These are phyloP conservation scores for Chlamydomonas schloesseri DNA, from an alignment of 139 green algal genomes.

Conservation along the genomic window DNA sequence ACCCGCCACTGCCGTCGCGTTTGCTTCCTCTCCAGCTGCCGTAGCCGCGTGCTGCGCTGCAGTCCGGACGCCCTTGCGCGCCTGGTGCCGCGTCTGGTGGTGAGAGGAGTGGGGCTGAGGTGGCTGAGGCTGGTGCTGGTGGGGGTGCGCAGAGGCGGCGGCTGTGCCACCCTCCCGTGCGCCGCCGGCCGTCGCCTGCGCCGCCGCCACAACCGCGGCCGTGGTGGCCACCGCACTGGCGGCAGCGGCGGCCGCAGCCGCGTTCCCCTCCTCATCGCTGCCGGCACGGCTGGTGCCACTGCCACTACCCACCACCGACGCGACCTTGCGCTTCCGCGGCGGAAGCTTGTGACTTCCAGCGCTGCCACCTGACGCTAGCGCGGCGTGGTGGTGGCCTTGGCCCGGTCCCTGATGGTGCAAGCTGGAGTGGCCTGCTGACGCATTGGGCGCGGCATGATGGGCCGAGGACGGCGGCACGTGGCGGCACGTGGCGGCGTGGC, in stretches of 20 bases:
- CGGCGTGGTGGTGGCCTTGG: too few relatives aligned
- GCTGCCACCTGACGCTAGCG: neutral
- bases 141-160: neutral
- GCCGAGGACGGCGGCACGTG: too few relatives aligned
- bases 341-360: neutral
- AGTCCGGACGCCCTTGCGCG: neutral
- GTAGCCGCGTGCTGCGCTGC: neutral
- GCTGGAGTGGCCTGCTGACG: too few relatives aligned
- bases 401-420: too few relatives aligned
- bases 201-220: neutral
- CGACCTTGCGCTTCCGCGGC: conserved; percentile 22
- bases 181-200: neutral
- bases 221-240: neutral
- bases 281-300: neutral
- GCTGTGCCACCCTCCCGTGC: too few relatives aligned
- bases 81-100: neutral
- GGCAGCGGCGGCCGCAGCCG: neutral
- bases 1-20: neutral
- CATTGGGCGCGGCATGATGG: too few relatives aligned
- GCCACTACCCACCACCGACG: neutral
- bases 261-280: neutral
- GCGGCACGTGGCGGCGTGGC: too few relatives aligned
- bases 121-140: neutral
- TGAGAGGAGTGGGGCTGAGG: too few relatives aligned
- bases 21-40: neutral